phyloP scores from a whole-genome alignment of 75 land plant species.

The Cunninghamia lanceolata region DNA sequence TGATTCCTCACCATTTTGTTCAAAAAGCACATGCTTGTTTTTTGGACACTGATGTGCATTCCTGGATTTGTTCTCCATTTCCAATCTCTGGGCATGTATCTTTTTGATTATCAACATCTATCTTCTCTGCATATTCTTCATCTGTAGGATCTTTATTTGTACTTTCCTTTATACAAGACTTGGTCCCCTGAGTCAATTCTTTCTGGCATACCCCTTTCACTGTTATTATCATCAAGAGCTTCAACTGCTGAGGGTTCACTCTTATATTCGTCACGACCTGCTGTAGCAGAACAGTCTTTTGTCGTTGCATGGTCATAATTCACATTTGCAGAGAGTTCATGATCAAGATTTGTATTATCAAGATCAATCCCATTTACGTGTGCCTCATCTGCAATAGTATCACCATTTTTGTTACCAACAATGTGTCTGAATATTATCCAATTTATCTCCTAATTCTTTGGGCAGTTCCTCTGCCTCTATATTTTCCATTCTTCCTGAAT shows the following conservation, averaged over 20 bases:
- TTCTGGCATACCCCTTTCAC: neutral
- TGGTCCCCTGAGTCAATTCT: neutral
- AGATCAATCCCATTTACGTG: neutral
- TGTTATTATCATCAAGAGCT: neutral
- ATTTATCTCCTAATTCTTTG: neutral
- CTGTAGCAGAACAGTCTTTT: conserved; percentile 2
- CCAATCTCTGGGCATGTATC: neutral
- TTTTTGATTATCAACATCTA: neutral
- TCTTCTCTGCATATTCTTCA: conserved; percentile 5
- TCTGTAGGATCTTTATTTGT: neutral
- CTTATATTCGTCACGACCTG: neutral
- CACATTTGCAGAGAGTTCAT: neutral
- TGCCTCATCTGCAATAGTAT: neutral
- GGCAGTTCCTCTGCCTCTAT: neutral
- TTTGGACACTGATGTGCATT: neutral
- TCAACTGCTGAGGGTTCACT: conserved; percentile 4
- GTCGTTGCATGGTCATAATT: neutral
- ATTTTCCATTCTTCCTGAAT: neutral
- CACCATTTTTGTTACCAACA: neutral
- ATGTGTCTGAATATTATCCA: neutral
- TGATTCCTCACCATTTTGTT: neutral
- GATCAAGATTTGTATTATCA: neutral
- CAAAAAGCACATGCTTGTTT: neutral
- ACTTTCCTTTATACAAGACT: neutral
- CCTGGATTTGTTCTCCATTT: neutral